Conservation (phyloP, 768 basidiomycete species). For the Lyophyllum semitale region DNA sequence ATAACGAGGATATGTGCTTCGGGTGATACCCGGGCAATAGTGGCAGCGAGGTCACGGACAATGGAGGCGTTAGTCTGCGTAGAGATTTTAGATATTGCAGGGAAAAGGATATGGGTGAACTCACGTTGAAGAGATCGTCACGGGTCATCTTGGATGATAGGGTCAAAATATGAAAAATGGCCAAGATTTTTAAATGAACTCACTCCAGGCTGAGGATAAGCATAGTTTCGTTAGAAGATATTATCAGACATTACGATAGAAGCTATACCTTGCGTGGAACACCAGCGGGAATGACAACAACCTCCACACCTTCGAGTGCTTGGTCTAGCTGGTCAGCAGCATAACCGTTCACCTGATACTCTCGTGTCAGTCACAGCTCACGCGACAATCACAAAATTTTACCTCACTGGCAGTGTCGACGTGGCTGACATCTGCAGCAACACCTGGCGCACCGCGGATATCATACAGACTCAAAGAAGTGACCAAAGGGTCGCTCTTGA, state of each 20-base stretch:
- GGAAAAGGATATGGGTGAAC: slow-evolving; percentile 25
- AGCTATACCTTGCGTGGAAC: slow-evolving; percentile 88
- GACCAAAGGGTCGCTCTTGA: slow-evolving; percentile 92
- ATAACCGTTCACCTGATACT: slow-evolving; percentile 70
- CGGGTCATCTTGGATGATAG: slow-evolving; percentile 76
- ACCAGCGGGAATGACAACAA: slow-evolving; percentile 98
- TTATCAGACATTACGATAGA: not conserved
- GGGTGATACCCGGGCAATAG: slow-evolving; percentile 83
- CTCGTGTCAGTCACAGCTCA: slow-evolving; percentile 2
- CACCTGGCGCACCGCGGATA: slow-evolving; percentile 94
- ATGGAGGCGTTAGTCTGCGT: slow-evolving; percentile 93
- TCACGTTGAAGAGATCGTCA: slow-evolving; percentile 93
- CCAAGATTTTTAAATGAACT: slow-evolving; percentile 35
- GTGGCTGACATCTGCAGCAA: slow-evolving; percentile 96
- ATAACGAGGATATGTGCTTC: slow-evolving; percentile 95
- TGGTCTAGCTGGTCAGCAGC: slow-evolving; percentile 85
- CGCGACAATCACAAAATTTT: slow-evolving; percentile 25
- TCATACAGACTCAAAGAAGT: slow-evolving; percentile 87
- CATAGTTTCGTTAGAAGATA: slow-evolving; percentile 26
- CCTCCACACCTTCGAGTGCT: slow-evolving; percentile 87
- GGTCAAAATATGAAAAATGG: slow-evolving; percentile 25
- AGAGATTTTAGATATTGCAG: not conserved
- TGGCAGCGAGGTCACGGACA: slow-evolving; percentile 91
- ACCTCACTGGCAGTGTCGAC: slow-evolving; percentile 86
- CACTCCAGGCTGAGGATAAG: slow-evolving; percentile 69